Conservation (phyloP, 768 basidiomycete genomes). For the Boletus subparvulus region DNA sequence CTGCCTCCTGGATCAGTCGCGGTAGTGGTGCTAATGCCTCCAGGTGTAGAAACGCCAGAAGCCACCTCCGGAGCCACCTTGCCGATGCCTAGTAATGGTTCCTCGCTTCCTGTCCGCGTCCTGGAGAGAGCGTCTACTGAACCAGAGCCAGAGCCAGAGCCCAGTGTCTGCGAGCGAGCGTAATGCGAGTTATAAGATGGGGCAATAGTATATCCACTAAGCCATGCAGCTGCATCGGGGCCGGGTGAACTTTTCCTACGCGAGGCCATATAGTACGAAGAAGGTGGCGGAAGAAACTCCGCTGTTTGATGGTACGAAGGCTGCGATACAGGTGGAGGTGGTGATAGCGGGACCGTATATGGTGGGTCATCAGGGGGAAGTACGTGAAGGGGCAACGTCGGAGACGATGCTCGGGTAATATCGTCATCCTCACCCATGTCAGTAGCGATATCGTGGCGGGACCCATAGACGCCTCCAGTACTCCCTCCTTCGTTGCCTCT, state of each 20-base stretch:
- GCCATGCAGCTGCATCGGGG: constrained; percentile 27
- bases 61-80: constrained; percentile 10
- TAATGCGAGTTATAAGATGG: constrained; percentile 30
- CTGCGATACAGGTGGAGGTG: constrained; percentile 19
- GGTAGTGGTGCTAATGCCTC: constrained; percentile 7
- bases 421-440: constrained; percentile 11
- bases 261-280: constrained; percentile 19
- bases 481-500: constrained; percentile 24
- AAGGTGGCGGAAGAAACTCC: constrained; percentile 26
- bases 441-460: constrained; percentile 11
- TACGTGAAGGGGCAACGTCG: constrained; percentile 22
- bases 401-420: constrained; percentile 20
- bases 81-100: constrained; percentile 24
- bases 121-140: constrained; percentile 29
- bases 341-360: constrained; percentile 24
- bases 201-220: constrained; percentile 23
- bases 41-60: not conserved
- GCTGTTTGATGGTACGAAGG: constrained; percentile 3
- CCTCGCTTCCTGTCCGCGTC: constrained; percentile 33
- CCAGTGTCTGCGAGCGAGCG: constrained; percentile 29
- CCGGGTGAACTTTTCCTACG: constrained; percentile 29
- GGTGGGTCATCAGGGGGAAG: constrained; percentile 13
- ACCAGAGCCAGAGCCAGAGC: constrained; percentile 26
- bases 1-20: constrained; percentile 9
- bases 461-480: constrained; percentile 30